These are phyloP conservation scores for Porcisia hertigi DNA, from an alignment of 208 protist genomes.

Conservation along the genomic window DNA sequence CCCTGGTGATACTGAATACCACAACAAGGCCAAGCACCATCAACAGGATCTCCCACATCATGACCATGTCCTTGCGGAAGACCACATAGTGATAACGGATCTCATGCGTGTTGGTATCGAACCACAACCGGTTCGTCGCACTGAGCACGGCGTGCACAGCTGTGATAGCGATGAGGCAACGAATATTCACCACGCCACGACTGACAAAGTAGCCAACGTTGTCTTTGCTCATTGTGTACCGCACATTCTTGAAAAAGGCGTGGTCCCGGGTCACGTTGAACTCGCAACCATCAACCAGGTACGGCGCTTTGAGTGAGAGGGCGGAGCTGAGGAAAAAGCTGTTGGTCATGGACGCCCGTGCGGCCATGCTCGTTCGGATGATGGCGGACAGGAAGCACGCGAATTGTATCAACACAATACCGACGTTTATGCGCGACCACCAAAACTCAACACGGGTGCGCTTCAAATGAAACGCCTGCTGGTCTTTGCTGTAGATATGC, in stretches of 20 bases:
- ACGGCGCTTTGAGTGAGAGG: slow-evolving; percentile 43
- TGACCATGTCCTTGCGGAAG: slow-evolving; percentile 81
- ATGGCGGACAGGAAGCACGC: slow-evolving; percentile 64
- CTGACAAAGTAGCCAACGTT: slow-evolving; percentile 82
- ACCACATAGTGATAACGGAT: slow-evolving; percentile 85
- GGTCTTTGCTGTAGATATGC: slow-evolving; percentile 86
- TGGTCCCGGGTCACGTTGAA: slow-evolving; percentile 39
- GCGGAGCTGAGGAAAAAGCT: slow-evolving; percentile 47
- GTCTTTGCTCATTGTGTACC: slow-evolving; percentile 35
- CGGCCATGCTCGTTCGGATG: slow-evolving; percentile 46
- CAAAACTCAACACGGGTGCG: slow-evolving; percentile 69
- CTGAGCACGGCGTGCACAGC: slow-evolving; percentile 50
- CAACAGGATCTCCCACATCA: slow-evolving; percentile 72
- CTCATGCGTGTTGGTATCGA: slow-evolving; percentile 74
- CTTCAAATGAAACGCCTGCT: slow-evolving; percentile 72
- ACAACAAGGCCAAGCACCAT: slow-evolving; percentile 61
- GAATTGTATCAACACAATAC: slow-evolving; percentile 62
- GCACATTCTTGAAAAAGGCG: slow-evolving; percentile 63
- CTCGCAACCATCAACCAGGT: slow-evolving; percentile 32
- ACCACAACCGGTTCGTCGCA: slow-evolving; percentile 58
- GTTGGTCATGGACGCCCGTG: slow-evolving; percentile 62
- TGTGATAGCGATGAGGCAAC: slow-evolving; percentile 62
- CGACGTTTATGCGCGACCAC: slow-evolving; percentile 62
- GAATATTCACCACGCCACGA: slow-evolving; percentile 61
- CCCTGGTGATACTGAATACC: slow-evolving; percentile 34